These are phyloP conservation scores for Pythium aquatile DNA, from an alignment of 352 stramenopile genomes.

Conservation along the genomic window DNA sequence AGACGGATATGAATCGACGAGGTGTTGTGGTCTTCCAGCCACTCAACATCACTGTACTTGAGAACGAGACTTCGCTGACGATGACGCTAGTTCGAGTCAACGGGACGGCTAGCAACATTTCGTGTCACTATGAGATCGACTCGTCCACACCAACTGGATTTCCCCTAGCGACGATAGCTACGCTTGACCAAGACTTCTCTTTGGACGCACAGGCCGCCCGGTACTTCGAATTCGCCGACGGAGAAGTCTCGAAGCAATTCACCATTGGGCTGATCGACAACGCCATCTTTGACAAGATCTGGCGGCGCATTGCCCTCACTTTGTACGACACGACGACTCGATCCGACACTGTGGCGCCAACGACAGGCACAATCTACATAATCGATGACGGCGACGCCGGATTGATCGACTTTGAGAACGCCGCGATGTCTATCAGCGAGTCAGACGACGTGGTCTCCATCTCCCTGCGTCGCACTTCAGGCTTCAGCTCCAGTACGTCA, in stretches of 20 bases:
- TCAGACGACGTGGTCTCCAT: conserved; percentile 28
- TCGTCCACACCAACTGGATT: conserved; percentile 2
- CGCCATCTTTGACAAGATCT: conserved; percentile 30
- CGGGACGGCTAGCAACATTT: conserved; percentile 43
- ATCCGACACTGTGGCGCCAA: conserved; percentile 28
- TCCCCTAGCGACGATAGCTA: conserved; percentile 14
- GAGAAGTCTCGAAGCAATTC: conserved; percentile 36
- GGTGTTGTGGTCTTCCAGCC: conserved; percentile 34
- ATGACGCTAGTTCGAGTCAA: conserved; percentile 46
- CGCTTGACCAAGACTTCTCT: conserved; percentile 33
- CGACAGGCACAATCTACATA: conserved; percentile 34
- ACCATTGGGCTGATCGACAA: conserved; percentile 44
- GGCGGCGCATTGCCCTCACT: conserved; percentile 30
- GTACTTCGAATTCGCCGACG: conserved; percentile 38
- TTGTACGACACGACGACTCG: conserved; percentile 43
- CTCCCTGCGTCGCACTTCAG: conserved; percentile 31
- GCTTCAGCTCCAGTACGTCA: conserved; percentile 31
- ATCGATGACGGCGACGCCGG: conserved; percentile 58
- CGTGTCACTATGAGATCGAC: conserved; percentile 35
- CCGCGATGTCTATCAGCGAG: conserved; percentile 29
- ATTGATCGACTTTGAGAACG: conserved; percentile 38
- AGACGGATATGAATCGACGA: conserved; percentile 49
- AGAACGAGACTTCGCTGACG: conserved; percentile 37
- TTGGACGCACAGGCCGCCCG: conserved; percentile 21
- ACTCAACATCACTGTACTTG: conserved; percentile 29